Percentiles rank a stretch among this genome's conserved stretches.
Evolutionary conservation across 495 filamentous ascomycete genomes (phyloP).

Genomic region (Pseudotulostoma volvatum): DNA sequence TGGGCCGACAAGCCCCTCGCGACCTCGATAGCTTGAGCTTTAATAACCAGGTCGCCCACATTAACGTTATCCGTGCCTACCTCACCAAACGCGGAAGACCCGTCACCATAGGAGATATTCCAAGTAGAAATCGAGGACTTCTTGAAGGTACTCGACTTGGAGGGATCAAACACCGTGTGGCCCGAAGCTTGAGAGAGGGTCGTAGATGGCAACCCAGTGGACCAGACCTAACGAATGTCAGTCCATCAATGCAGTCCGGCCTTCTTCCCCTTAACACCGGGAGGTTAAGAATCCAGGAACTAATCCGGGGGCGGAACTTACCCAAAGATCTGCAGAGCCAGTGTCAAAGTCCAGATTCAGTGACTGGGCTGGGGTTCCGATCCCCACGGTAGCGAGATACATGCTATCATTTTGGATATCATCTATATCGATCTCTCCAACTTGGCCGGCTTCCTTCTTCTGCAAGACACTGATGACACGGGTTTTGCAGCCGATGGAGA

Average conservation of each 20-base stretch:
- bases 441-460: constrained; percentile 29
- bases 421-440: constrained; percentile 46
- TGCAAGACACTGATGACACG: constrained; percentile 30
- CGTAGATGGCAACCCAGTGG: constrained; percentile 32
- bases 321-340: constrained; percentile 65
- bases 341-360: constrained; percentile 61
- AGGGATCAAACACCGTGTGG: constrained; percentile 40
- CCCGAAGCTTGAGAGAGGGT: constrained; percentile 16
- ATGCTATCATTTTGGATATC: constrained; percentile 58
- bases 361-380: constrained; percentile 54
- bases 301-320: constrained; percentile 18
- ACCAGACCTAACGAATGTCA: constrained; percentile 38
- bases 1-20: constrained; percentile 45
- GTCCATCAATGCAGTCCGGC: not conserved
- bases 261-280: not conserved
- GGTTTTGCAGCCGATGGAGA: constrained; percentile 29
- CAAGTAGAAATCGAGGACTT: constrained; percentile 33
- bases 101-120: constrained; percentile 62
- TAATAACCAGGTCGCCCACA: constrained; percentile 51
- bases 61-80: constrained; percentile 55
- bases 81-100: constrained; percentile 49
- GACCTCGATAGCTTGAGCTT: constrained; percentile 53
- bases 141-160: constrained; percentile 47
- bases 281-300: not conserved
- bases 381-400: constrained; percentile 49